These are phyloP conservation scores for Alternaria gaisen DNA, from an alignment of 2,329 filamentous ascomycete genomes.

Conservation along the genomic window DNA sequence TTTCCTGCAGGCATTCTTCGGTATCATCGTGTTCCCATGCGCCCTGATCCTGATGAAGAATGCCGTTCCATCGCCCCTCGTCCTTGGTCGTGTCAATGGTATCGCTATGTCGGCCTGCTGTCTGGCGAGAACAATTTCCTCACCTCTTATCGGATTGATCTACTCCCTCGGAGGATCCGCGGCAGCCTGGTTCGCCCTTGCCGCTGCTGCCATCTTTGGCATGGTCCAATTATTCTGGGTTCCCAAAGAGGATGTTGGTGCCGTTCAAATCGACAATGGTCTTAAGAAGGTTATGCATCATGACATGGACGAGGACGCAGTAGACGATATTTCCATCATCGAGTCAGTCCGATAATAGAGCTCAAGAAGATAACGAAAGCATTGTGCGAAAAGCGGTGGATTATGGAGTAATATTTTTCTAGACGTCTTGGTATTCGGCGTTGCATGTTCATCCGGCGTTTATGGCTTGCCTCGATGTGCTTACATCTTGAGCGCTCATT, in stretches of 20 bases:
- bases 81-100: conserved; percentile 75
- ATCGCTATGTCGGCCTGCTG: conserved; percentile 71
- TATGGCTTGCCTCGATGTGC: conserved; percentile 6
- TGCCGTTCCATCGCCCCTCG: conserved; percentile 68
- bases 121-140: conserved; percentile 74
- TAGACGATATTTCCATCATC: conserved; percentile 39
- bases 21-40: conserved; percentile 73
- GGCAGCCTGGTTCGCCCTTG: conserved; percentile 68
- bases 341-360: conserved; percentile 35
- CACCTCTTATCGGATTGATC: conserved; percentile 71
- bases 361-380: background rate
- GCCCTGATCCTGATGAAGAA: conserved; percentile 80
- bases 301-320: conserved; percentile 34
- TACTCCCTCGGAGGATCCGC: conserved; percentile 70
- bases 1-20: conserved; percentile 71
- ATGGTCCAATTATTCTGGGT: conserved; percentile 66
- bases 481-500: conserved; percentile 6
- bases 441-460: conserved; percentile 36
- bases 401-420: conserved; percentile 7
- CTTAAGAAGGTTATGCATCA: conserved; percentile 41
- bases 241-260: conserved; percentile 55
- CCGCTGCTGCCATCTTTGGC: conserved; percentile 64
- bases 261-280: conserved; percentile 44
- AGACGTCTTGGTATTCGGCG: conserved; percentile 1
- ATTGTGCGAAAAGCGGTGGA: conserved; percentile 4